phyloP scores from a whole-genome alignment of 2,329 filamentous ascomycete genomes.

The Cordyceps cateniannulata region DNA sequence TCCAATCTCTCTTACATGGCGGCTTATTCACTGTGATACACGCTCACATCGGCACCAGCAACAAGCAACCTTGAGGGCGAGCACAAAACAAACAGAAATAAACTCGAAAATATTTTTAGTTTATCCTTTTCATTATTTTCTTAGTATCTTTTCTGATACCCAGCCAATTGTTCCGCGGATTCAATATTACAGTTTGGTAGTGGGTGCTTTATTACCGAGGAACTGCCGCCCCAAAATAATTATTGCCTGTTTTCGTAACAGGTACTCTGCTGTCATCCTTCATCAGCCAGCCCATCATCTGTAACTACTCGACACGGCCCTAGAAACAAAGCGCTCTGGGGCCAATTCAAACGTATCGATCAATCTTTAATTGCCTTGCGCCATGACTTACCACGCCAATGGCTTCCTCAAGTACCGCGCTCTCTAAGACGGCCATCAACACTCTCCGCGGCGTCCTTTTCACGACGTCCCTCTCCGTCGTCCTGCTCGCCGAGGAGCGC shows the following conservation, averaged over 20 bases:
- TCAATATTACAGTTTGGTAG: not conserved
- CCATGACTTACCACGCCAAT: constrained; percentile 27
- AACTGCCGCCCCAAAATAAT: constrained; percentile 12
- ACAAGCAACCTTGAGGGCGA: too few species aligned
- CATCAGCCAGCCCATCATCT: constrained; percentile 3
- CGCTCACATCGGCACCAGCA: too few species aligned
- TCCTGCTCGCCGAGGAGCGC: constrained; percentile 49
- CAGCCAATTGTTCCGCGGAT: not conserved
- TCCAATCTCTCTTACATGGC: too few species aligned
- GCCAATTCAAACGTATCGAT: not conserved
- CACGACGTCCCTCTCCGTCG: constrained; percentile 51
- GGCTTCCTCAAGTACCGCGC: constrained; percentile 41
- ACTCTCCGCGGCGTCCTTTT: constrained; percentile 49
- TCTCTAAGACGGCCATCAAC: constrained; percentile 49
- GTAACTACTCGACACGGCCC: not conserved
- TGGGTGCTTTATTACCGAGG: constrained; percentile 3
- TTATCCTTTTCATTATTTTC: too few species aligned
- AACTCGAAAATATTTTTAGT: too few species aligned
- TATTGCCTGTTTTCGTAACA: not conserved
- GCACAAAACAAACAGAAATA: too few species aligned
- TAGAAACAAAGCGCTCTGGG: not conserved
- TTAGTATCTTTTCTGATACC: not conserved
- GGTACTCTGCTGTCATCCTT: not conserved
- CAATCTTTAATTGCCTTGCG: not conserved
- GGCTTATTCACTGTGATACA: too few species aligned